Evolutionary conservation across 768 basidiomycete genomes (phyloP).

Genomic region (Hericium coralloides): DNA sequence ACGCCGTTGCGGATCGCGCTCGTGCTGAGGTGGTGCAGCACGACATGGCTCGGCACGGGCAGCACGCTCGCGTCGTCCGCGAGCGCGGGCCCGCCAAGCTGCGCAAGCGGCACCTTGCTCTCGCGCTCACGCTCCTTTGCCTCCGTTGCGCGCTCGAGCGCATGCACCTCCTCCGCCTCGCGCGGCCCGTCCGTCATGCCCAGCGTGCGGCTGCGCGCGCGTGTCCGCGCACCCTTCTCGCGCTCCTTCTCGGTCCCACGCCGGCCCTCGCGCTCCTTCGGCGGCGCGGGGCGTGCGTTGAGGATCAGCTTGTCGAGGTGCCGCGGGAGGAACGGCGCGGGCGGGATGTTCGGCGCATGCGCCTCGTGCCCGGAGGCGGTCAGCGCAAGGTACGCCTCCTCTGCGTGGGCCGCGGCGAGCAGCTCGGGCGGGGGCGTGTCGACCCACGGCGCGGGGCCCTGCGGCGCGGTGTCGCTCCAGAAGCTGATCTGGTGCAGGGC

Average conservation of each 20-base stretch:
- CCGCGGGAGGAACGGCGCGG: conserved; percentile 80
- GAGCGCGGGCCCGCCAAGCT: conserved; percentile 27
- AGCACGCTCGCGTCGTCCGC: conserved; percentile 87
- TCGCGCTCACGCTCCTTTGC: conserved; percentile 22
- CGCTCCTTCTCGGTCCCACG: conserved; percentile 3
- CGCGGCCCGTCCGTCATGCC: neutral
- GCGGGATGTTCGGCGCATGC: conserved; percentile 67
- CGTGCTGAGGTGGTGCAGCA: conserved; percentile 90
- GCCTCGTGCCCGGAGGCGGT: conserved; percentile 21
- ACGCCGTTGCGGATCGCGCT: conserved; percentile 94
- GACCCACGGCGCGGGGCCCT: conserved; percentile 51
- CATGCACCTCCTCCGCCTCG: conserved; percentile 5
- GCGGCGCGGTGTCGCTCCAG: conserved; percentile 21
- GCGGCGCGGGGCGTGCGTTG: conserved; percentile 39
- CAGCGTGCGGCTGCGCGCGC: neutral
- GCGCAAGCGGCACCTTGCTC: conserved; percentile 15
- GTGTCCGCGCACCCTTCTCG: conserved; percentile 3
- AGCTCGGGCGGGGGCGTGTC: conserved; percentile 70
- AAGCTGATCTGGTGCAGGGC: conserved; percentile 26
- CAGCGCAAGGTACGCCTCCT: conserved; percentile 61
- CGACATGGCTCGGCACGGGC: conserved; percentile 89
- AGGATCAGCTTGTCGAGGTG: conserved; percentile 93
- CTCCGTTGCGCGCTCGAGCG: neutral
- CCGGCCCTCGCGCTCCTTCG: conserved; percentile 8
- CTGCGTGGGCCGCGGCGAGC: conserved; percentile 70